These are phyloP conservation scores for Climacium dendroides DNA, from an alignment of 225 moss, liverwort and hornwort species.

Conservation along the genomic window DNA sequence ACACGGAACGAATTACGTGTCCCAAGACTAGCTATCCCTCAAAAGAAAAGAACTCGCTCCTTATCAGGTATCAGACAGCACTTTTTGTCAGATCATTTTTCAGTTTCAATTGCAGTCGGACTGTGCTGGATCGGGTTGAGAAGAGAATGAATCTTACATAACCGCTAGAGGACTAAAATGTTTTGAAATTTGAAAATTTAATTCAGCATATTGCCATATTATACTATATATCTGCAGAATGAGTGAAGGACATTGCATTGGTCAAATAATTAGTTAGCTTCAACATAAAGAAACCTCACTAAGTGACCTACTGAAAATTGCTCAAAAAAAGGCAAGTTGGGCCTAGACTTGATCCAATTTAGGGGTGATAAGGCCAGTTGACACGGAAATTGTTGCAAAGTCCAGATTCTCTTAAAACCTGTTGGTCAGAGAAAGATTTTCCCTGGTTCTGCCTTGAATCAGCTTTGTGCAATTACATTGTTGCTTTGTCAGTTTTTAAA, in stretches of 20 bases:
- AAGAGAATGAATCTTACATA: neutral
- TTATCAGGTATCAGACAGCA: conserved; percentile 1
- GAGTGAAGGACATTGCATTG: neutral
- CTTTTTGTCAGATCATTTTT: neutral
- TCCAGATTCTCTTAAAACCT: neutral
- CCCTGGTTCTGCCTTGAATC: neutral
- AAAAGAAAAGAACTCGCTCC: conserved; percentile 21
- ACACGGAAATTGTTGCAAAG: neutral
- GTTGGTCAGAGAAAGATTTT: neutral
- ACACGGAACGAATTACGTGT: neutral
- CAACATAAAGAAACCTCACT: too few species aligned
- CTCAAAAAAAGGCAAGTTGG: neutral
- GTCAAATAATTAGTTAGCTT: neutral
- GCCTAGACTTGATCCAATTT: neutral
- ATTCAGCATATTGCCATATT: neutral
- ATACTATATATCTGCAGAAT: neutral
- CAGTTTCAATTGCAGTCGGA: neutral
- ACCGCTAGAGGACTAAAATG: neutral
- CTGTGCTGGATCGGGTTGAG: neutral
- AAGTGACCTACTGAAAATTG: neutral
- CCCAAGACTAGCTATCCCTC: conserved; percentile 18
- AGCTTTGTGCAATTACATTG: neutral
- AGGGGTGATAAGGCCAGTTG: neutral
- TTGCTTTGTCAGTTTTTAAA: neutral
- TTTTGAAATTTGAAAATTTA: neutral